Base-by-base conservation (phyloP, 2,329 filamentous ascomycete species). In the Scedosporium apiospermum region DNA sequence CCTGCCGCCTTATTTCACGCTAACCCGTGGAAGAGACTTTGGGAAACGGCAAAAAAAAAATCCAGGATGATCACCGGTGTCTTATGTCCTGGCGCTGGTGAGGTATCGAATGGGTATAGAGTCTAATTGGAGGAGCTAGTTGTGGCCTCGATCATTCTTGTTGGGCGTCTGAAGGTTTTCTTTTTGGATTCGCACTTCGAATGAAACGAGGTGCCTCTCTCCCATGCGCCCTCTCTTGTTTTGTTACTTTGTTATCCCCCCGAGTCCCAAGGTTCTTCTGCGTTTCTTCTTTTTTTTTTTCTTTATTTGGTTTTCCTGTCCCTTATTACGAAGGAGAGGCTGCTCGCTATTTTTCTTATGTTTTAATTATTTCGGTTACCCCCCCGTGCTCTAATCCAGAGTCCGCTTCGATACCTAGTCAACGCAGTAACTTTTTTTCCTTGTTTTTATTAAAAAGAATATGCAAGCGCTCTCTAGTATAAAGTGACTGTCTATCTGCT, bases 401-500 rank as follows among this genome's bases (percentile, higher is more conserved):
- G 72, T 71, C 72, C 71, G 71, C 73, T 75, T 77, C 71, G 72
- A 76, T 76, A 75, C 73, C 71, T 76, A 71, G 69, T 69, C 71
- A 38, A 51, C 34, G 57, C 34, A 44, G 51, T 55, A 55, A 55
- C 51, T 55, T 23, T 55, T 55, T 26, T 23, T 55, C 21, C 16
- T 41, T 58, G 30, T 58, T 30, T 58, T 16, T 58, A 12, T 30
- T 12, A 27, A 38, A 38, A 41, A 41, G 30, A 42, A 44, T 14
- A 38, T 38, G 34, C 34, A 38, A 38, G 34, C 34, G 16, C 44
- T 21, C 44, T 49, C 44, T 49, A 49, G 44, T 21, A 49, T 49
- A 21, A 49, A 49, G 44, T 49, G 44, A 49, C 44, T 49, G 44
- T 49, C 44, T 49, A 49, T 49, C 44, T 49, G 44, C 44, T 49